Base-by-base conservation (phyloP, 2,329 filamentous ascomycete species). In the Trichocomaceae sp. region DNA sequence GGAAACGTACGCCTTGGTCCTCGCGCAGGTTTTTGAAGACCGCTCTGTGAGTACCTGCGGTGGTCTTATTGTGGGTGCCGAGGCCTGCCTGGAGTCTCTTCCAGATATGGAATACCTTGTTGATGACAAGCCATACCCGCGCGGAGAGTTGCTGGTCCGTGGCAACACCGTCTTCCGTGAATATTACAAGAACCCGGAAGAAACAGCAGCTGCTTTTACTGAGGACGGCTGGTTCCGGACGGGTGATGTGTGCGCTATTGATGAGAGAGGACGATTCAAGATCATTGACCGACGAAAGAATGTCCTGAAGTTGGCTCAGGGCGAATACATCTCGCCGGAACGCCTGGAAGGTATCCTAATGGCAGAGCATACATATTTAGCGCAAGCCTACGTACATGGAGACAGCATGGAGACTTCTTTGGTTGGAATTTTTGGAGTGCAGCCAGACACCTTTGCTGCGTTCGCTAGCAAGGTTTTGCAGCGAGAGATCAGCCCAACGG, bases 271-370 rank as follows among this genome's bases (percentile, higher is more conserved):
- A 59, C 88, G 91, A 58, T 86, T 97, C 78, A 85, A 83, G 72
- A 95, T 99, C 72, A 86, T 99, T 64, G 93, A 99, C 73, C 90
- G 93, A 64, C 86, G 90, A 75, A 99, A 99, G 86, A 97, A 97
- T 74, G 89, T 99, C n/a, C 83, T 99, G 68, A 99, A 99, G 81
- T 83, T 99, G 54, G 86, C 92, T 0, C 93, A 99, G 73, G 93
- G 93, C 70, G 93, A 99, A 76, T 99, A 99, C 75, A 90, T 99
- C 65, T 96, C 91, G 1, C 93, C 93, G 13, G 93, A 99, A 76
- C 88, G 91, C 55, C 89, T 99, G 67, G 93, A 99, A 78, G 96
- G 96, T 70, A 87, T 96, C 35, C 95, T 91, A 71, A 79, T 95
- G 59, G 89, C 87, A 59, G 90, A 87, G 74, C 85, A 85, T 59